Base-by-base conservation (phyloP, 768 basidiomycete species). In the Mycena amicta region DNA sequence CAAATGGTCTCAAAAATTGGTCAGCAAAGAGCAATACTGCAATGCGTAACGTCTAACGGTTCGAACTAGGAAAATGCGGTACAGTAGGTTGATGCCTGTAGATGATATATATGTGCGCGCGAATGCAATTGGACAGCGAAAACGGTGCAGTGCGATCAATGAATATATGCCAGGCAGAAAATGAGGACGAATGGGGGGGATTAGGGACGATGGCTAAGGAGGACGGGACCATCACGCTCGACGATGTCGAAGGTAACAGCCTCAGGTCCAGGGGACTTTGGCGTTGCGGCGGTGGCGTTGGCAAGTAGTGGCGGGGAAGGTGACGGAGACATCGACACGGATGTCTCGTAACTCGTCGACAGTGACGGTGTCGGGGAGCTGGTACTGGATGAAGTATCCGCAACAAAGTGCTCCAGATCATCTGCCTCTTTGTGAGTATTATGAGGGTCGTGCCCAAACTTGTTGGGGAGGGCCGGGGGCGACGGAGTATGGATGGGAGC, bases 321-420 rank as follows among this genome's bases (percentile, higher is more conserved):
- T 1, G 78, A 76, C 37, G 82, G 81, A 6, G 80, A 83, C 40
- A 79, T 74, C 6, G 84, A 84, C 13, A 80, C 66, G 15, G 83
- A 82, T 2, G 79, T 77, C 26, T 80, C 76, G 56, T 80, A 86
- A 50, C 85, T 85, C 8, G 76, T 74, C 29, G 84, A 87, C 26
- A 63, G 53, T 11, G 87, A 85, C 28, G 82, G 79, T 5, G 82
- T 76, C 18, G 88, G 85, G 3, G 84, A 85, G 53, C 77, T 82
- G 30, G 79, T 81, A 16, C 75, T 75, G 4, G 80, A 83, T 13
- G 78, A 52, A 74, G 70, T 18, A 69, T 73, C 31, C 55, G 66
- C 45, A 67, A 61, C 40, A 63, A 69, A 51, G 64, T 66, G 11
- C 53, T 66, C 55, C 23, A 47, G 56, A 20, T 55, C 46, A 13